Base-by-base conservation (phyloP, 257 asterid genomes). In the Solanum corneliomulleri region DNA sequence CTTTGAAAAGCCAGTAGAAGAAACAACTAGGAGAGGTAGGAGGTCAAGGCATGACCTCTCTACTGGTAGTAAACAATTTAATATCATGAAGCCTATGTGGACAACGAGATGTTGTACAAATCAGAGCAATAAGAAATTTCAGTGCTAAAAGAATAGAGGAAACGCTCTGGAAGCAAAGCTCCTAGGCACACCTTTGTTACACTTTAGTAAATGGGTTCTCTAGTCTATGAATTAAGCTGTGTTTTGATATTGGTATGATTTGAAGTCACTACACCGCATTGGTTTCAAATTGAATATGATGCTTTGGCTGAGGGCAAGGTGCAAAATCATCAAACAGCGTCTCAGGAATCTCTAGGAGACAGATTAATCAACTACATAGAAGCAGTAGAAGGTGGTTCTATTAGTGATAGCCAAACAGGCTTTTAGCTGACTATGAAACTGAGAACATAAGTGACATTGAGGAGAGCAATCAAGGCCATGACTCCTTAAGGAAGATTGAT, bases 331-430 rank as follows among this genome's bases (percentile, higher is more conserved):
- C 58, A n/a, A 81, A 82, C 71, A 68, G 77, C 87, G 64, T 47
- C 78, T 35, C 85, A 47, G 23, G 86, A 87, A 74, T 49, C 72
- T 85, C 25, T 85, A 39, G 89, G 31, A 42, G 87, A 88, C 83
- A 85, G 84, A 5, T 72, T 72, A 72, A 35, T 4, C 21, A 35
- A 5, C 47, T 20, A 42, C 42, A 21, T 10, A 6, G 82, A 35
- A 33, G 27, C 44, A 45, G 35, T 11, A 21, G 18, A 82, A 86
- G 29, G 16, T 60, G 70, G 12, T 85, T 64, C 10, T 62, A 60
- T 20, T 72, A 41, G 74, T 81, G 64, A 84, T 56, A 27, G 64
- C 49, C 58, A 7, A n/a, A 86, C 83, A 33, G n/a, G 62, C 83
- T 58, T 81, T 8, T 31, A 29, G 37, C 69, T 86, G 39, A 64